phyloP scores from a whole-genome alignment of 805 yeast genomes.

The Ascoidea asiatica region DNA sequence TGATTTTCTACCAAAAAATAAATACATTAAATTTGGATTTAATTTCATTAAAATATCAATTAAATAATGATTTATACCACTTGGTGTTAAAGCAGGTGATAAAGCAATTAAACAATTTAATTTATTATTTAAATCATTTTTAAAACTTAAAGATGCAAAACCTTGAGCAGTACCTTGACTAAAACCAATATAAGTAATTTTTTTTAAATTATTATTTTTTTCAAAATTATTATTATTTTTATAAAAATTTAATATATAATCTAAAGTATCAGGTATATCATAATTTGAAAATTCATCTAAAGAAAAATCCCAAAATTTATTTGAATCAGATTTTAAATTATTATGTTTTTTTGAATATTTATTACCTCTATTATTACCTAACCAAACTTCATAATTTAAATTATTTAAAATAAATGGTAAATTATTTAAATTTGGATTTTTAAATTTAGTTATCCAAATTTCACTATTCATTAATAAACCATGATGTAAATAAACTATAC shows the following conservation, averaged over 20 bases:
- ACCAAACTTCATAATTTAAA: constrained; percentile 86
- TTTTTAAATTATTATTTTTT: constrained; percentile 29
- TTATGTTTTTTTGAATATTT: constrained; percentile 80
- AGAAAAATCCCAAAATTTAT: constrained; percentile 76
- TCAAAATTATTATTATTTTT: too few relatives aligned
- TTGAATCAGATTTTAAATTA: constrained; percentile 23
- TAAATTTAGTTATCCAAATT: constrained; percentile 51
- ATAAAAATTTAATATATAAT: constrained; percentile 50
- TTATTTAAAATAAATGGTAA: constrained; percentile 70
- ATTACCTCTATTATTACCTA: constrained; percentile 88
- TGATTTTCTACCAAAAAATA: constrained; percentile 61
- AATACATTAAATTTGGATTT: constrained; percentile 58
- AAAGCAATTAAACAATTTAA: constrained; percentile 60
- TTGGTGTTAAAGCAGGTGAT: constrained; percentile 92
- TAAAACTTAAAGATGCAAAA: constrained; percentile 66
- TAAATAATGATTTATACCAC: constrained; percentile 63
- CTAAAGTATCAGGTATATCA: constrained; percentile 78
- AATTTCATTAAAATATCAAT: constrained; percentile 65
- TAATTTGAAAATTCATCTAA: constrained; percentile 84
- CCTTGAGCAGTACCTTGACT: constrained; percentile 93
- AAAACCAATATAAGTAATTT: constrained; percentile 69
- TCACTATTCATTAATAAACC: constrained; percentile 87
- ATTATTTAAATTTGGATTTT: constrained; percentile 24
- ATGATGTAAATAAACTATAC: constrained; percentile 76
- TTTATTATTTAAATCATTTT: constrained; percentile 45